Percentiles rank a stretch among this genome's conserved stretches.
phyloP scores from a whole-genome alignment of 1,139 yeast genomes.

The Candida pseudocylindracea region DNA sequence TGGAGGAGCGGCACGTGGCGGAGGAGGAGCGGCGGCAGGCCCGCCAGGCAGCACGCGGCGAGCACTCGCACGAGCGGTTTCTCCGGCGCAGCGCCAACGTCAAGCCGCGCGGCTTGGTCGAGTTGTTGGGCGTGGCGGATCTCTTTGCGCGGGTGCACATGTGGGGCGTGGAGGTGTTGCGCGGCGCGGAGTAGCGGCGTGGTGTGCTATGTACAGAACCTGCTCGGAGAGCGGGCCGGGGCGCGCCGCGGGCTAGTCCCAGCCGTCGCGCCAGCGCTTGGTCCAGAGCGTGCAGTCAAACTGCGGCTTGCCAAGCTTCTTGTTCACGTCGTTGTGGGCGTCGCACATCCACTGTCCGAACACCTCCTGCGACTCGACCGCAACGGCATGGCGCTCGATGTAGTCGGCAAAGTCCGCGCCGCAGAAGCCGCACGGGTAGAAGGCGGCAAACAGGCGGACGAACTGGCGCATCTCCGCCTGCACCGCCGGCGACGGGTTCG shows the following conservation, averaged over 20 bases:
- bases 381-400: slow-evolving; percentile 37
- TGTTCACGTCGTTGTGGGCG: slow-evolving; percentile 70
- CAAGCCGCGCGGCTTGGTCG: too few species aligned
- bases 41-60: too few species aligned
- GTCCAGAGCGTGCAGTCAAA: slow-evolving; percentile 86
- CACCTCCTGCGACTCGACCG: slow-evolving; percentile 48
- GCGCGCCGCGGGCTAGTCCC: slow-evolving; percentile 17
- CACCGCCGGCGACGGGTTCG: slow-evolving; percentile 30
- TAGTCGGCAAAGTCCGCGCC: slow-evolving; percentile 65
- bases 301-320: slow-evolving; percentile 59
- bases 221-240: neutral
- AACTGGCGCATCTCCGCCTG: slow-evolving; percentile 58
- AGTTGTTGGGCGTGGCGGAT: too few species aligned
- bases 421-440: slow-evolving; percentile 92
- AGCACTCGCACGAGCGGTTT: too few species aligned
- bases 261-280: slow-evolving; percentile 75
- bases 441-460: slow-evolving; percentile 44
- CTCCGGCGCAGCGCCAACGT: too few species aligned
- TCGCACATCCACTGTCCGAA: slow-evolving; percentile 70
- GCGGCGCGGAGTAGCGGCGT: too few species aligned
- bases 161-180: too few species aligned
- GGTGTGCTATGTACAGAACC: too few species aligned
- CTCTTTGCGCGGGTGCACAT: too few species aligned
- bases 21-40: too few species aligned
- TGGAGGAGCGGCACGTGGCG: too few species aligned